A percentile compares a stretch with the other conserved stretches of the same genome.
Conservation (phyloP, 108 stramenopile genomes). For the Pseudonitzschia multistriata region DNA sequence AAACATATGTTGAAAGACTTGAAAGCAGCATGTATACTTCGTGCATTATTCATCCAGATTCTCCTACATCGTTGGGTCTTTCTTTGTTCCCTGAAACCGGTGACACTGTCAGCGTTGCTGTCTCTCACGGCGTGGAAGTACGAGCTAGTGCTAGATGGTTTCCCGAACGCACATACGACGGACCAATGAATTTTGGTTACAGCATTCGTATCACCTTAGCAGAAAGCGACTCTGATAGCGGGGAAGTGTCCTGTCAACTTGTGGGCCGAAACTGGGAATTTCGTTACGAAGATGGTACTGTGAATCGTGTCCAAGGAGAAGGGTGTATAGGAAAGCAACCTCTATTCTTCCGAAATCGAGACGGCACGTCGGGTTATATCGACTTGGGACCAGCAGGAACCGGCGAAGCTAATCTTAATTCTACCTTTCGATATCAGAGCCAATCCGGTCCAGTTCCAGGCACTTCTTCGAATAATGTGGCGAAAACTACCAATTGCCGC, state of each 20-base stretch:
- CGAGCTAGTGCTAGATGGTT: slow-evolving; percentile 27
- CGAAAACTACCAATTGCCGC: neutral
- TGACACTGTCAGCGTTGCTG: neutral
- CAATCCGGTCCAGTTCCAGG: slow-evolving; percentile 25
- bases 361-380: slow-evolving; percentile 1
- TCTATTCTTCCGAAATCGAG: neutral
- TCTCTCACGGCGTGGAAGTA: slow-evolving; percentile 17
- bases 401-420: neutral
- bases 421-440: slow-evolving; percentile 16
- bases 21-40: slow-evolving; percentile 4
- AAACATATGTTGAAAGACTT: slow-evolving; percentile 14
- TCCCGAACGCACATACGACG: slow-evolving; percentile 2
- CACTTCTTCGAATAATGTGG: slow-evolving; percentile 6
- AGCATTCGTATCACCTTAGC: slow-evolving; percentile 18
- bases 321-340: slow-evolving; percentile 21
- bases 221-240: neutral
- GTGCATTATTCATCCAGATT: slow-evolving; percentile 4
- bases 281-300: slow-evolving; percentile 13
- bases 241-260: slow-evolving; percentile 12
- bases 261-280: slow-evolving; percentile 18
- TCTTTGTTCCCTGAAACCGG: slow-evolving; percentile 14
- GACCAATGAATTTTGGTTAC: slow-evolving; percentile 20
- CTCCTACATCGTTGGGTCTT: slow-evolving; percentile 9
- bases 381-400: slow-evolving; percentile 20
- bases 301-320: slow-evolving; percentile 13